Percentiles rank a stretch among this genome's conserved stretches.
These are phyloP conservation scores for Alternaria angustiovoidea DNA, from an alignment of 2,329 filamentous ascomycete species.

Conservation along the genomic window DNA sequence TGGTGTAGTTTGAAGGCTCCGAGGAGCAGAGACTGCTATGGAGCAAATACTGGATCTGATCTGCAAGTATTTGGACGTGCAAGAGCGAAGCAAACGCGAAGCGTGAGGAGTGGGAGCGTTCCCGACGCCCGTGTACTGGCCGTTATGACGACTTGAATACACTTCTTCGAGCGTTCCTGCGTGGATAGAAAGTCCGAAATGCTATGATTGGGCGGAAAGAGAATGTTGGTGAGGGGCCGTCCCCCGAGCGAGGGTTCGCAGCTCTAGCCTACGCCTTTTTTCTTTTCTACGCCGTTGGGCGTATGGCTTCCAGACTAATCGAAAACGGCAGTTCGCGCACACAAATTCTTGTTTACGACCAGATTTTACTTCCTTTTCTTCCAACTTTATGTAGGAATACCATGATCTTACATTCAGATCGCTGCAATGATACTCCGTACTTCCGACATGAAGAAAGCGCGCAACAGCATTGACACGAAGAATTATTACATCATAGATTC, in stretches of 20 bases:
- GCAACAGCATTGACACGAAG: neutral
- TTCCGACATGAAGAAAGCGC: neutral
- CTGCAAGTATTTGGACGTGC: constrained; percentile 2
- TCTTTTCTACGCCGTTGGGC: constrained; percentile 18
- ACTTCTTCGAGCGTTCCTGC: neutral
- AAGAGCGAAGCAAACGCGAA: constrained; percentile 5
- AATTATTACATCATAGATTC: neutral
- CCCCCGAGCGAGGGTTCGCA: constrained; percentile 31
- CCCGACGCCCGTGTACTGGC: constrained; percentile 2
- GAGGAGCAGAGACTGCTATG: constrained; percentile 75
- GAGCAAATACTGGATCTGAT: constrained; percentile 77
- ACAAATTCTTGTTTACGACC: neutral
- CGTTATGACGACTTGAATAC: constrained; percentile 24
- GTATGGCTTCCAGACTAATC: constrained; percentile 15
- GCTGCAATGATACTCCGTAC: constrained; percentile 3
- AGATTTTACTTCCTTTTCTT: constrained; percentile 6
- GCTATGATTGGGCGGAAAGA: constrained; percentile 12
- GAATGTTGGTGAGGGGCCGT: constrained; percentile 12
- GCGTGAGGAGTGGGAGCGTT: neutral
- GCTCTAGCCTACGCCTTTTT: constrained; percentile 19
- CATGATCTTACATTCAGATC: neutral
- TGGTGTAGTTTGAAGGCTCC: constrained; percentile 68
- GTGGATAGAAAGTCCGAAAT: constrained; percentile 7
- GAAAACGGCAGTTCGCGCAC: neutral
- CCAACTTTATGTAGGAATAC: constrained; percentile 8